Base-by-base conservation (phyloP, 2,329 filamentous ascomycete species). In the Pyrenophora graminea region DNA sequence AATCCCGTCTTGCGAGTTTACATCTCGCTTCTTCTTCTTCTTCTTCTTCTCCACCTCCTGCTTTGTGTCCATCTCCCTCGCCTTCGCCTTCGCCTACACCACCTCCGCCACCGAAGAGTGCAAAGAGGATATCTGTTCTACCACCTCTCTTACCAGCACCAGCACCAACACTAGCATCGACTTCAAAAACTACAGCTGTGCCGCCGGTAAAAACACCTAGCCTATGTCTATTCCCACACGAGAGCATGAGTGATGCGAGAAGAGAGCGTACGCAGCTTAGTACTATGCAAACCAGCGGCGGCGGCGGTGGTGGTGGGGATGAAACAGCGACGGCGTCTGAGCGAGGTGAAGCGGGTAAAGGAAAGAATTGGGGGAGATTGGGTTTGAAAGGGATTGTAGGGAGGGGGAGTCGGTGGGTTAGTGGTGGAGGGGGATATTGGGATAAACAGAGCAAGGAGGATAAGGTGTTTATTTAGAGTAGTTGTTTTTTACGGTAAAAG, bases 381-480 rank as follows among this genome's bases (percentile, higher is more conserved):
- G 65, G 62, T 48, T 43, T 61, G 52, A 68, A 59, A 53, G 51
- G 47, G 17, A 51, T 61, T 30, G 30, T 66, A 34, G 40, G 57
- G n/a, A 45, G 59, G 38, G 47, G 48, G 7, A 55, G 53, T 39
- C 33, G 51, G 27, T 56, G 51, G 46, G 48, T 57, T 30, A 51
- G 51, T 52, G 48, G 49, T 12, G 48, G 51, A 30, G 40, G 45
- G 3, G 39, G 46, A 23, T 53, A 54, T 31, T 62, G 56, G 51
- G 50, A 60, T 10, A 52, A 51, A 36, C 54, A 60, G 42, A 38
- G 45, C 3, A 53, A 45, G 40, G 49, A 50, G 7, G 52, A 58
- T 27, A 62, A 64, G 45, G 59, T 62, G 21, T 70, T 68, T 45
- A 46, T 71, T 43, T 65, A 39, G 55, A 15, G 30, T 30, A 30